Base-by-base conservation (phyloP, 2,329 filamentous ascomycete genomes). In the Fusarium sororula region DNA sequence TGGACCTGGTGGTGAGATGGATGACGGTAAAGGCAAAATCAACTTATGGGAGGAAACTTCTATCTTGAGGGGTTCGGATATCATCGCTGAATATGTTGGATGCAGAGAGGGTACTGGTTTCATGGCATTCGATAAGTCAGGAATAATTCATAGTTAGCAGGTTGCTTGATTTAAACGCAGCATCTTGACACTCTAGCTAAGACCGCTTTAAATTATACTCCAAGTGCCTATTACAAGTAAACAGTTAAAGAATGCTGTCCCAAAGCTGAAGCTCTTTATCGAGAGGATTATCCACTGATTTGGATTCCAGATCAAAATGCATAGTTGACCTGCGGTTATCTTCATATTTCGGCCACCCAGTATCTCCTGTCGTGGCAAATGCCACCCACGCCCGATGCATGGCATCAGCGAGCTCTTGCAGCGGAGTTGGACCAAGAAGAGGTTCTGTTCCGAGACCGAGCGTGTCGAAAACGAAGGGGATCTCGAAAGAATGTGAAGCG, bases 151-250 rank as follows among this genome's bases (percentile, higher is more conserved):
- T 8, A 26, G n/a, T 26, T 11, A 26, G 5, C n/a, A 45, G 9
- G 41, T 13, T 13, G n/a, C n/a, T 6, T 44, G 7, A 17, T 24
- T 17, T 12, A 5, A n/a, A 24, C 3, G 9, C 4, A 14, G 22
- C 24, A 11, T 17, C 2, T 17, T 17, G 32, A 35, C 32, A 35
- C 0, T 35, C 3, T 3, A 35, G 32, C 32, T 35, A 0, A 35
- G 1, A 35, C 32, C 32, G 0, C 32, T 35, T 0, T 35, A 0
- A 35, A 17, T 0, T 17, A 35, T 35, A 8, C 3, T 0, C 14
- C 15, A 17, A 17, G 32, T 35, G 32, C 32, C 7, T 17, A 24
- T 18, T 24, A 11, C 18, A 24, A 3, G 5, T 7, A 32, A n/a
- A 2, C 6, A n/a, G 15, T 7, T 24, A 24, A 24, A 5, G 1